A percentile compares a stretch with the other conserved stretches of the same genome.
Conservation (phyloP, 345 rosid genomes). For the Eucalyptus globulus region DNA sequence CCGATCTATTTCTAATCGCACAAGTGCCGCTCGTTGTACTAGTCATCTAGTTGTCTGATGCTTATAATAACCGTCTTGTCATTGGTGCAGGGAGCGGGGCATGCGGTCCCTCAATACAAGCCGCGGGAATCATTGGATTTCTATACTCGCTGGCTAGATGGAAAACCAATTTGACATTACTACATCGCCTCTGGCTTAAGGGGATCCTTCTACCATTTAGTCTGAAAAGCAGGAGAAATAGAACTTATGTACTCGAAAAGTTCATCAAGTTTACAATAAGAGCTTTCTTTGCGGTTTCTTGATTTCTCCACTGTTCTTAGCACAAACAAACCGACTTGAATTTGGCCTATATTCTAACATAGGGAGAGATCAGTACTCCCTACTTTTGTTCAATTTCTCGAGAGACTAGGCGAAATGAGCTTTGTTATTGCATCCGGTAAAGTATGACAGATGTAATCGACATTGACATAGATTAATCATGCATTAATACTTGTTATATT, state of each 20-base stretch:
- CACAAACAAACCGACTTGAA: not conserved
- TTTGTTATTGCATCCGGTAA: not conserved
- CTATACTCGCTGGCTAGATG: conserved; percentile 26
- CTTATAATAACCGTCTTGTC: not conserved
- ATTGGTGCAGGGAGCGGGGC: conserved; percentile 47
- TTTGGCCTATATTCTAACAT: not conserved
- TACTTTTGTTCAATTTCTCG: not conserved
- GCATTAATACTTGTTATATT: too few species aligned
- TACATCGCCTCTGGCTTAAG: not conserved
- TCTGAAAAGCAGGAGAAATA: not conserved
- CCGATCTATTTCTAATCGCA: not conserved
- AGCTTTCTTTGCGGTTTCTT: not conserved
- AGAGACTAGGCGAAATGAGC: not conserved
- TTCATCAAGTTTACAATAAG: not conserved
- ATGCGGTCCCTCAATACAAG: conserved; percentile 50
- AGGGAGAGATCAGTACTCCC: not conserved
- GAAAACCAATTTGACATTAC: not conserved
- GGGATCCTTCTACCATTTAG: too few species aligned
- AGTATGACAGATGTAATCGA: not conserved
- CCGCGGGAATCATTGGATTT: conserved; percentile 39
- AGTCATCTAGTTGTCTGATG: not conserved
- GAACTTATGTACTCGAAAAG: not conserved
- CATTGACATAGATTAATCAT: too few species aligned
- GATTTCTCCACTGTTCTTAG: not conserved
- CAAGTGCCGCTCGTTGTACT: not conserved